Evolutionary conservation across 2,329 filamentous ascomycete genomes (phyloP).

Genomic region (Penicillium sp.): DNA sequence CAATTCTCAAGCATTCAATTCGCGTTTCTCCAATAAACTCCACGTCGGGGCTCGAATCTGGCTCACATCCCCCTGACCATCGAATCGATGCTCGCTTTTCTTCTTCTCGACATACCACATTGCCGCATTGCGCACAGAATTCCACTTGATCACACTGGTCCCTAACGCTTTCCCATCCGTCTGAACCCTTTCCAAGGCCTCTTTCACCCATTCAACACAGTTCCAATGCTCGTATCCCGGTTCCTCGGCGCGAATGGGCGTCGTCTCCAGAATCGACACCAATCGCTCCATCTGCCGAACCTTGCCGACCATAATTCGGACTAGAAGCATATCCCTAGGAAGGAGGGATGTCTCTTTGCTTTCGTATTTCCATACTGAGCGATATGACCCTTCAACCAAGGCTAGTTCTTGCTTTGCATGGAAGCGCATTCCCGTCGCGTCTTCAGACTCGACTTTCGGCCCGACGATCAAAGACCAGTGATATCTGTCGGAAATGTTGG

Average conservation of each 20-base stretch:
- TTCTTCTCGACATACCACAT: conserved; percentile 41
- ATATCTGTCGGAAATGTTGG: conserved; percentile 22
- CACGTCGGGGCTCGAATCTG: background rate
- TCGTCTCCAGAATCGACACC: conserved; percentile 27
- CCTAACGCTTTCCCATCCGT: conserved; percentile 31
- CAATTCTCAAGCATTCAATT: background rate
- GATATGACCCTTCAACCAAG: conserved; percentile 2
- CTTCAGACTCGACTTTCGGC: conserved; percentile 30
- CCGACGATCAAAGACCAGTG: conserved; percentile 39
- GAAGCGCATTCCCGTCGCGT: conserved; percentile 23
- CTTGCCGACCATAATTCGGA: conserved; percentile 32
- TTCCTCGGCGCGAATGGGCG: conserved; percentile 27
- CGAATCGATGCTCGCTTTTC: conserved; percentile 39
- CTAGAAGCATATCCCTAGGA: conserved; percentile 27
- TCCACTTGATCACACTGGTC: conserved; percentile 32
- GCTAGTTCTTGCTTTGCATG: conserved; percentile 30
- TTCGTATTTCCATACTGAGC: conserved; percentile 28
- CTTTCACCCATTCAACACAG: conserved; percentile 42
- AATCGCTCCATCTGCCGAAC: conserved; percentile 26
- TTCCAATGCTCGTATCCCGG: conserved; percentile 34
- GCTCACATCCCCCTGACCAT: conserved; percentile 33
- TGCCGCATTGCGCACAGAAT: conserved; percentile 30
- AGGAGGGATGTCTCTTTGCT: conserved; percentile 16
- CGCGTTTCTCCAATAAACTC: background rate
- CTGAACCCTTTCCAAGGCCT: conserved; percentile 33